phyloP scores from a whole-genome alignment of 805 yeast genomes.

The Blastobotrys chiropterorum region DNA sequence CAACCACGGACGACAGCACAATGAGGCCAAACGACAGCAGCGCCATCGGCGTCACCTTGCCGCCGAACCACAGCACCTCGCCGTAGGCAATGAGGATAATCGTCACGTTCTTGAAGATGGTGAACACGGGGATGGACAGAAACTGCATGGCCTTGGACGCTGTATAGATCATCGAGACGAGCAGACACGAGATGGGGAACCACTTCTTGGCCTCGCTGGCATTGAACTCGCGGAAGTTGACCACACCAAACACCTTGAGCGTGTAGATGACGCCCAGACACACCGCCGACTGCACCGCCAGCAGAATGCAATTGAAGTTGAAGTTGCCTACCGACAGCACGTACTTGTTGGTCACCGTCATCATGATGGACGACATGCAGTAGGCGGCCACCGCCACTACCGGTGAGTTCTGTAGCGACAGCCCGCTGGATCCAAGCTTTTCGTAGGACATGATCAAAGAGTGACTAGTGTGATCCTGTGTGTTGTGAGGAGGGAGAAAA shows the following conservation, averaged over 20 bases:
- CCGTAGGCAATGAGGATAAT: conserved; percentile 96
- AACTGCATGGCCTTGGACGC: conserved; percentile 90
- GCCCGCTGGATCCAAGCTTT: background rate
- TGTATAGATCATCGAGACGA: conserved; percentile 93
- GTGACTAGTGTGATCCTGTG: background rate
- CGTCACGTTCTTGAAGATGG: conserved; percentile 95
- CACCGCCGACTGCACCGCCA: conserved; percentile 83
- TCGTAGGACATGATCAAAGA: background rate
- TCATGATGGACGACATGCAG: conserved; percentile 89
- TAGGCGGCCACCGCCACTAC: conserved; percentile 41
- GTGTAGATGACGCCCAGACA: conserved; percentile 68
- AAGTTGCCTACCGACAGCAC: conserved; percentile 77
- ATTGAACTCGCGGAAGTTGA: conserved; percentile 83
- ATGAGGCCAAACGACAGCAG: conserved; percentile 81
- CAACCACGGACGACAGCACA: conserved; percentile 94
- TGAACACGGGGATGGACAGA: conserved; percentile 90
- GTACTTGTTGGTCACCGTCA: conserved; percentile 96
- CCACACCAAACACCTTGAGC: conserved; percentile 68
- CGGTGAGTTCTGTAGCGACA: conserved; percentile 27
- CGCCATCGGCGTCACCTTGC: conserved; percentile 83
- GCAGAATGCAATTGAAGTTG: conserved; percentile 79
- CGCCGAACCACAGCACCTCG: conserved; percentile 96
- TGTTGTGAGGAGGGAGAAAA: background rate
- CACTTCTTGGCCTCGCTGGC: conserved; percentile 87
- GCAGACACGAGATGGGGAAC: conserved; percentile 82